phyloP scores from a whole-genome alignment of 495 filamentous ascomycete species.

The Tuber indicum region DNA sequence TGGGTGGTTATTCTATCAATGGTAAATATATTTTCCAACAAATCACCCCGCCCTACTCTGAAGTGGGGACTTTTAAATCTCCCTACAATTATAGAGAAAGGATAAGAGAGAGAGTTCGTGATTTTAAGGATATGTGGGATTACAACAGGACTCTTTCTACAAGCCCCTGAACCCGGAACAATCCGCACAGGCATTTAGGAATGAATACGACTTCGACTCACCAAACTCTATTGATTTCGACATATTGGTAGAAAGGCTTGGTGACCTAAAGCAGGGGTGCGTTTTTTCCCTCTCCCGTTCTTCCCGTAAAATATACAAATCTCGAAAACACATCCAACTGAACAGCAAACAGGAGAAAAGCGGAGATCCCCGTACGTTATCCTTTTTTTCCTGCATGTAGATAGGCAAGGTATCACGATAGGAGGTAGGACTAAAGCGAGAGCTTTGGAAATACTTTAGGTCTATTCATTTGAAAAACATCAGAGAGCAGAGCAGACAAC shows the following conservation, averaged over 20 bases:
- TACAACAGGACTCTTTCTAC: constrained; percentile 83
- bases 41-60: neutral
- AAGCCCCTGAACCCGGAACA: constrained; percentile 71
- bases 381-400: neutral
- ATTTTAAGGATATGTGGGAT: constrained; percentile 7
- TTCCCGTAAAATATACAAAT: constrained; percentile 3
- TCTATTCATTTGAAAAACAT: constrained; percentile 94
- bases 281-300: constrained; percentile 22
- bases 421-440: constrained; percentile 1
- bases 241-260: constrained; percentile 67
- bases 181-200: constrained; percentile 67
- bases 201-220: constrained; percentile 93
- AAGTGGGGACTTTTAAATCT: neutral
- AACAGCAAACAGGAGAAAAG: constrained; percentile 61
- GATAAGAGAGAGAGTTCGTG: constrained; percentile 6
- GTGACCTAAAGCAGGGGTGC: constrained; percentile 86
- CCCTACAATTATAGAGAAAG: neutral
- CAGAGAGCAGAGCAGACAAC: constrained; percentile 70
- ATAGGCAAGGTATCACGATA: neutral
- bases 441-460: constrained; percentile 17
- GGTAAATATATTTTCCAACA: constrained; percentile 48
- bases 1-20: constrained; percentile 98
- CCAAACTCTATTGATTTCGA: constrained; percentile 96
- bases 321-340: constrained; percentile 5
- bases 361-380: constrained; percentile 63